A percentile compares a stretch with the other conserved stretches of the same genome.
phyloP scores from a whole-genome alignment of 1,284 basidiomycete species.

The Puccinia polysora region DNA sequence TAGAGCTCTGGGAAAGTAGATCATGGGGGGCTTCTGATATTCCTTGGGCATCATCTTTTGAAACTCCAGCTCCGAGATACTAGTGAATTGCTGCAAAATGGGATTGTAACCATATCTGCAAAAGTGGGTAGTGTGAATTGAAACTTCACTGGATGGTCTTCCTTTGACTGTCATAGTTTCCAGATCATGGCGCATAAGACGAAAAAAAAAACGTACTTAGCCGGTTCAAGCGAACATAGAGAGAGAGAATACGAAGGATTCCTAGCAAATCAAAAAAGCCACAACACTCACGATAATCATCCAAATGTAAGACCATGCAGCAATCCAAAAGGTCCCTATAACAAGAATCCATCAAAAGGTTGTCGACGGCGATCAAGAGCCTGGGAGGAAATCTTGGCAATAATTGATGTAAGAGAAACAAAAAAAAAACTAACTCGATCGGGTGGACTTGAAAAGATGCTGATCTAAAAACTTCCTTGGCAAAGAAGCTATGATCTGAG shows the following conservation, averaged over 20 bases:
- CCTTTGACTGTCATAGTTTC: background rate
- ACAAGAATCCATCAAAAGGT: background rate
- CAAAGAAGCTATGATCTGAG: background rate
- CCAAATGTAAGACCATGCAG: constrained; percentile 15
- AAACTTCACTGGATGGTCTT: background rate
- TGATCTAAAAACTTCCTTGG: constrained; percentile 12
- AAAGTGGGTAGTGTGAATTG: constrained; percentile 4
- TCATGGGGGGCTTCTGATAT: background rate
- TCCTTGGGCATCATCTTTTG: background rate
- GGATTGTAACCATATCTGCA: constrained; percentile 29
- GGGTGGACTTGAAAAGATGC: constrained; percentile 14
- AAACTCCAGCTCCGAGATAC: constrained; percentile 4
- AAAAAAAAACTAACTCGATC: constrained; percentile 13
- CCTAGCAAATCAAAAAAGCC: background rate
- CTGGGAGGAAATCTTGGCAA: background rate
- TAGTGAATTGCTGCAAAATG: constrained; percentile 6
- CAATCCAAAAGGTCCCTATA: constrained; percentile 19
- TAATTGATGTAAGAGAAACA: background rate
- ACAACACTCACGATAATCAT: constrained; percentile 17
- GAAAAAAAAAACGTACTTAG: background rate
- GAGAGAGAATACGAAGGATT: background rate
- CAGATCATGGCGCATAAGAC: background rate
- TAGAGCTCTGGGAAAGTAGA: background rate
- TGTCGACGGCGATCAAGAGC: background rate
- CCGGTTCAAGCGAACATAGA: background rate